A percentile compares a stretch with the other conserved stretches of the same genome.
Evolutionary conservation across 2,329 filamentous ascomycete species (phyloP).

Genomic region (Trichoderma lentiforme): DNA sequence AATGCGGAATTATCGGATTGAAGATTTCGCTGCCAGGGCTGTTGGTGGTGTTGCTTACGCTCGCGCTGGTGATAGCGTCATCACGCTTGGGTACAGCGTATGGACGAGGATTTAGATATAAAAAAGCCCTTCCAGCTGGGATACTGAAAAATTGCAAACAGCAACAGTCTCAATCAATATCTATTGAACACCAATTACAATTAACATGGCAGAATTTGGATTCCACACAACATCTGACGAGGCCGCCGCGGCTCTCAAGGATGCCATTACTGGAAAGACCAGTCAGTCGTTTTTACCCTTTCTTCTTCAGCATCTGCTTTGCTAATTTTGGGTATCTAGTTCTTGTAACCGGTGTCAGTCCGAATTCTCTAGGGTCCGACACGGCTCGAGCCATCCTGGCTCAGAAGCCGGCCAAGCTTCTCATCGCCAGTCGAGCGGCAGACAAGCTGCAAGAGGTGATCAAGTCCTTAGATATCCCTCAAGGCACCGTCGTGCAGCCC

Average conservation of each 20-base stretch:
- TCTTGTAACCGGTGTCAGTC: slow-evolving; percentile 41
- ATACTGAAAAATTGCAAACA: background rate
- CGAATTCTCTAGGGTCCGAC: slow-evolving; percentile 35
- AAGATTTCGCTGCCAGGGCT: background rate
- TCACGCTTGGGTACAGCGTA: background rate
- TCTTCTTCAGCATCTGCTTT: background rate
- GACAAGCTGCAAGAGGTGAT: slow-evolving; percentile 30
- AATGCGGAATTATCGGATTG: background rate
- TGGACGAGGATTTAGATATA: background rate
- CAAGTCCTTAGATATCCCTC: slow-evolving; percentile 22
- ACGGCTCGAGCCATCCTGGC: slow-evolving; percentile 39
- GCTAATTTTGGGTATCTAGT: background rate
- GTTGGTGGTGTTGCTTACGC: background rate
- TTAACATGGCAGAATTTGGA: background rate
- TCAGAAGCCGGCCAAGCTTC: slow-evolving; percentile 30
- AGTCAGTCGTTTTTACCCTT: background rate
- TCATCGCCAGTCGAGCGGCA: background rate
- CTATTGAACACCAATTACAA: background rate
- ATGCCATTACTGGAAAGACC: background rate
- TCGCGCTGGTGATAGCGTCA: background rate
- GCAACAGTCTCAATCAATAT: background rate
- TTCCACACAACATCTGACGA: slow-evolving; percentile 1
- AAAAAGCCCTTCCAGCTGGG: background rate
- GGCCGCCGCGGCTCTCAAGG: background rate
- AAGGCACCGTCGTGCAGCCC: slow-evolving; percentile 30